Base-by-base conservation (phyloP, 2,329 filamentous ascomycete genomes). In the Aspergillus amoenus region DNA sequence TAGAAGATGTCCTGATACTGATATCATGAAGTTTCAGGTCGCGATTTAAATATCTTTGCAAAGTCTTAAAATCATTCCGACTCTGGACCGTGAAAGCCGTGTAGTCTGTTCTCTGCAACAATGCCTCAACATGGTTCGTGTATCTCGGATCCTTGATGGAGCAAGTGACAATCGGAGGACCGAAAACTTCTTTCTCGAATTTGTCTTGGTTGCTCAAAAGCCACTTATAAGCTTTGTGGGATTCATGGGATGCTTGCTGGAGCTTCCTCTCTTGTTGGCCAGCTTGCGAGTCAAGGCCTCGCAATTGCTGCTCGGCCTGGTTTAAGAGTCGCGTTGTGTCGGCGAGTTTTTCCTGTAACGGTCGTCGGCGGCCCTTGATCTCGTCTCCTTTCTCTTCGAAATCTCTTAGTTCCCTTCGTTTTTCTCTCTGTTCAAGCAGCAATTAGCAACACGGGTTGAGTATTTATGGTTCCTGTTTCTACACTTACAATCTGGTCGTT, bases 111-210 rank as follows among this genome's bases (percentile, higher is more conserved):
- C 66, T 70, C 32, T 79, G 74, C 11, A 90, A 69, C 11, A 84
- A 68, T 4, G 80, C 78, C 70, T 91, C 88, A 8, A 90, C 71
- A 12, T 79, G 80, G 64, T 83, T 76, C 11, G 83, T 83, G 70
- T 89, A 91, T 53, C 78, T 82, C 37, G 85, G 81, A 64, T 96
- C 85, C 64, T 88, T 92, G 52, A 96, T 78, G 0, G 88, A 89
- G 73, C 92, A 96, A 57, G 84, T 88, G 32, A 96, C 78, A 67
- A 94, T 84, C 0, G 93, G 87, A 5, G 93, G 93, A 0, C 90
- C 91, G 68, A 89, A 91, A 4, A 97, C 87, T 57, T 88, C 82
- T 62, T 88, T 85, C 67, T 89, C 84, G 62, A 97, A 94, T 48
- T 82, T 73, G 54, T 81, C 70, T 58, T 82, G 82, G 69, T 99